phyloP scores from a whole-genome alignment of 2,329 filamentous ascomycete genomes.

The Aspergillus pseudoterreus region DNA sequence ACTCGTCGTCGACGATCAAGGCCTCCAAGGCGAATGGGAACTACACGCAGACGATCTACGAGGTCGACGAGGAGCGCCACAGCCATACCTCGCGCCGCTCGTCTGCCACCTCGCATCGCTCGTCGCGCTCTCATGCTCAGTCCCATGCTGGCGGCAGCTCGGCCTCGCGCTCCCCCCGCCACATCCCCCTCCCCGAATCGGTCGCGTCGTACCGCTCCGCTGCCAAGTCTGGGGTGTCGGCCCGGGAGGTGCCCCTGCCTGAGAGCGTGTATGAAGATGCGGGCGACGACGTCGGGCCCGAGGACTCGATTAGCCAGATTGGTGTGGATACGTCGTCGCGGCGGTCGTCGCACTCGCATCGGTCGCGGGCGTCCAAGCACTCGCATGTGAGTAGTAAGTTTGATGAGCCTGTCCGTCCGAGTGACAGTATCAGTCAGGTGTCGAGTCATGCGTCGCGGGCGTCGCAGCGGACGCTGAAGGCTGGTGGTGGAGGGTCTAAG shows the following conservation, averaged over 20 bases:
- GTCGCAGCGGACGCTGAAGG: constrained; percentile 32
- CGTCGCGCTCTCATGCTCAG: constrained; percentile 20
- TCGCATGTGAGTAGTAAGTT: constrained; percentile 25
- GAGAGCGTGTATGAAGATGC: constrained; percentile 33
- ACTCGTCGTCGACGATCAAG: constrained; percentile 36
- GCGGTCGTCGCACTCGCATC: constrained; percentile 24
- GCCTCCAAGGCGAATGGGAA: constrained; percentile 22
- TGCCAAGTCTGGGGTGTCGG: constrained; percentile 18
- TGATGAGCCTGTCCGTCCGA: constrained; percentile 36
- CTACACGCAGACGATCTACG: too few relatives aligned
- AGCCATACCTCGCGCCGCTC: constrained; percentile 16
- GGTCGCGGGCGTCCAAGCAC: constrained; percentile 27
- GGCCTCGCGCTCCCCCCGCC: constrained; percentile 34
- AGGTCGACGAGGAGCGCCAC: constrained; percentile 17
- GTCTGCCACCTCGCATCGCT: constrained; percentile 12
- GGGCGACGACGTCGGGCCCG: constrained; percentile 63
- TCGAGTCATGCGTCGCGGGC: constrained; percentile 24
- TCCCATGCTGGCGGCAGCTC: constrained; percentile 21
- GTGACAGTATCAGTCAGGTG: constrained; percentile 40
- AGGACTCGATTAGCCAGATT: constrained; percentile 76
- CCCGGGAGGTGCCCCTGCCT: constrained; percentile 28
- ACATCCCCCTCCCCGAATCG: constrained; percentile 34
- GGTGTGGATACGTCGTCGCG: constrained; percentile 17
- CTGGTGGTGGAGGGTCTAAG: constrained; percentile 22
- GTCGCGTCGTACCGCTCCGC: constrained; percentile 22